phyloP scores from a whole-genome alignment of 78 protist genomes.

The Mastigamoeba balamuthi region DNA sequence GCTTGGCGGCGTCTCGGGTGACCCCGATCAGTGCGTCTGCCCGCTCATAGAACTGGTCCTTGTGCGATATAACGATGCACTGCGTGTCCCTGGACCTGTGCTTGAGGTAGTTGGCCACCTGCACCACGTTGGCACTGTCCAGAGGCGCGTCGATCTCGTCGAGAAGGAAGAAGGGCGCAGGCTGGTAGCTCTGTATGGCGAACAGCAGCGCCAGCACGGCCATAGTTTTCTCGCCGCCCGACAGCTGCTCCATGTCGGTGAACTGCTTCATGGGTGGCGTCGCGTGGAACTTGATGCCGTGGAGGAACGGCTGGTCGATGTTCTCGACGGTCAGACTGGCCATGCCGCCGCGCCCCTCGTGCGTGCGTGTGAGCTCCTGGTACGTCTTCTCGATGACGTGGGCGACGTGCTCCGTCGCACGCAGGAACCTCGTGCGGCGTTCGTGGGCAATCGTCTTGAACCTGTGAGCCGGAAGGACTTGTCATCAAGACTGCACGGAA shows the following conservation, averaged over 20 bases:
- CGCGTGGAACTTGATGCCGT: slow-evolving; percentile 81
- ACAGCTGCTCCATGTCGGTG: slow-evolving; percentile 83
- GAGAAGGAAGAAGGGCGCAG: slow-evolving; percentile 96
- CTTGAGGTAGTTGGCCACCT: slow-evolving; percentile 63
- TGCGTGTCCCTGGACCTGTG: slow-evolving; percentile 30
- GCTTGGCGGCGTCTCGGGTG: too few species aligned
- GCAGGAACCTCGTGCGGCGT: slow-evolving; percentile 20
- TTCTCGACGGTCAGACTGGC: slow-evolving; percentile 72
- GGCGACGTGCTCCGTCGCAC: slow-evolving; percentile 41
- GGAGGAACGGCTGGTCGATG: slow-evolving; percentile 72
- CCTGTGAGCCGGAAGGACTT: too few species aligned
- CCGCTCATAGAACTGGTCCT: slow-evolving; percentile 81
- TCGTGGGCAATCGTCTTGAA: neutral
- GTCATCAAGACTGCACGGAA: too few species aligned
- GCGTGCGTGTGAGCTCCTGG: slow-evolving; percentile 57
- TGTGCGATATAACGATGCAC: slow-evolving; percentile 81
- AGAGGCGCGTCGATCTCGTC: slow-evolving; percentile 99
- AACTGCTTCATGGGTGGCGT: slow-evolving; percentile 96
- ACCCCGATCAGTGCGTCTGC: too few species aligned
- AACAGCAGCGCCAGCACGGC: slow-evolving; percentile 98
- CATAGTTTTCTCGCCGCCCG: slow-evolving; percentile 98
- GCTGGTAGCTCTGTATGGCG: slow-evolving; percentile 78
- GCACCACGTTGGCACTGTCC: slow-evolving; percentile 82
- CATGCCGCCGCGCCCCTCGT: slow-evolving; percentile 33
- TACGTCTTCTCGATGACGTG: slow-evolving; percentile 41